Evolutionary conservation across 805 yeast genomes (phyloP).

Genomic region (Suhomyces sp.): DNA sequence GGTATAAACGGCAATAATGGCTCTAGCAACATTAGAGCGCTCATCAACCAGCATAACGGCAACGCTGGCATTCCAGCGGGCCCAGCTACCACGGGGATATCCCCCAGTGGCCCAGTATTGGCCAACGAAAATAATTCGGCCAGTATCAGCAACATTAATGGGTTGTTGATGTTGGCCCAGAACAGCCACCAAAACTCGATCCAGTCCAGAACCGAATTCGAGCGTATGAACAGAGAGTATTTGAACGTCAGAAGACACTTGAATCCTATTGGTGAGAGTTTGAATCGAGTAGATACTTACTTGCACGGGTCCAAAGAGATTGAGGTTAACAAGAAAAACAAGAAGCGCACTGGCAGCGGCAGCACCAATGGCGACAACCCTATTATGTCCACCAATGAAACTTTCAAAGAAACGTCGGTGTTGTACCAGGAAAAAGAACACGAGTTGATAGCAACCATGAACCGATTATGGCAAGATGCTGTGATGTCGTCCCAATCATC

Average conservation of each 20-base stretch:
- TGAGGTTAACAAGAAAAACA: conserved; percentile 22
- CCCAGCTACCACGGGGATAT: neutral
- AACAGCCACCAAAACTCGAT: conserved; percentile 45
- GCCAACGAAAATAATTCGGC: conserved; percentile 2
- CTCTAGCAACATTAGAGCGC: neutral
- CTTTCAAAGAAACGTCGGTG: conserved; percentile 35
- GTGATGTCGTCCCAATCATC: conserved; percentile 7
- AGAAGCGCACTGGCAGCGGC: conserved; percentile 4
- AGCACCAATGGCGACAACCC: neutral
- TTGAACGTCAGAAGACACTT: conserved; percentile 62
- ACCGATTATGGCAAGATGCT: conserved; percentile 42
- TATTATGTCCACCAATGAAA: conserved; percentile 18
- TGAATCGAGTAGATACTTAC: conserved; percentile 46
- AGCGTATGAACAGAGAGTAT: conserved; percentile 71
- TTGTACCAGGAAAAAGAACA: conserved; percentile 29
- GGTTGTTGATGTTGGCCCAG: conserved; percentile 27
- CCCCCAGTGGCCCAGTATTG: neutral
- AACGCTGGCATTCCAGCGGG: neutral
- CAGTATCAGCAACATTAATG: conserved; percentile 23
- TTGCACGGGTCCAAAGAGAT: conserved; percentile 17
- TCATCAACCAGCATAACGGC: neutral
- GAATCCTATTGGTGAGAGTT: conserved; percentile 67
- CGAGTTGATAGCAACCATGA: conserved; percentile 24
- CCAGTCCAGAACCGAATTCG: conserved; percentile 71
- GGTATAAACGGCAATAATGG: neutral